Evolutionary conservation across 208 protist species (phyloP), one percentile per base, ranked within the genome.

Genomic region (Borovskyia barvae): DNA sequence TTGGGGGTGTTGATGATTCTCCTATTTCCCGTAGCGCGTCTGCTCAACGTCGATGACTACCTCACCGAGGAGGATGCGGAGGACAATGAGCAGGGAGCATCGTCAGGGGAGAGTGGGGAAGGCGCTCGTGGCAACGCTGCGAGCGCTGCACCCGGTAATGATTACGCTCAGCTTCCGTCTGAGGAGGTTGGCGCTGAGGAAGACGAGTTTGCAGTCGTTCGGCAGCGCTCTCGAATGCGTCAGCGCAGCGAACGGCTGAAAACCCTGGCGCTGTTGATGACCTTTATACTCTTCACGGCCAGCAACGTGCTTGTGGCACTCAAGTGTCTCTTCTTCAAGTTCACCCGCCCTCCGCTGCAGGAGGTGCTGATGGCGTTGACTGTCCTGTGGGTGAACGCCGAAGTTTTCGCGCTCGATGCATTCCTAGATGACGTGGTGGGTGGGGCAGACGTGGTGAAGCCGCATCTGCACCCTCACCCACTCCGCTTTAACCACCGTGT

Each of bases 321-420:
- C 43, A 82, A 82, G 75, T 72, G 63, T 15, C 69, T 82, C 37
- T 69, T 64, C 47, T 82, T 74, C 49, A 24, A 74, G 9, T 78
- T 79, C 56, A 48, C 66, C 1, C 45, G 43, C 15, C 17, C 63
- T 15, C 64, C 60, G n/a, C 33, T 66, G 26, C 47, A 74, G 49
- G 53, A 74, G 55, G 42, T 80, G 28, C 59, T 71, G 14, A 74
- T 85, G 68, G 66, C 66, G 11, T 59, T 74, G 19, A 75, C 66
- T 0, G 68, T 85, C 17, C 42, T 80, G 19, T 77, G 69, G 67
- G 60, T 78, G 26, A 80, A 80, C 47, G 41, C 72, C 3, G 78
- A 80, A 33, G 54, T 78, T 12, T 83, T 83, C 49, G 17, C 62
- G 9, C 50, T 75, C 15, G 63, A 80, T 46, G n/a, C 39, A 9